These are phyloP conservation scores for Hypomontagnella monticulosa DNA, from an alignment of 495 filamentous ascomycete species.

Conservation along the genomic window DNA sequence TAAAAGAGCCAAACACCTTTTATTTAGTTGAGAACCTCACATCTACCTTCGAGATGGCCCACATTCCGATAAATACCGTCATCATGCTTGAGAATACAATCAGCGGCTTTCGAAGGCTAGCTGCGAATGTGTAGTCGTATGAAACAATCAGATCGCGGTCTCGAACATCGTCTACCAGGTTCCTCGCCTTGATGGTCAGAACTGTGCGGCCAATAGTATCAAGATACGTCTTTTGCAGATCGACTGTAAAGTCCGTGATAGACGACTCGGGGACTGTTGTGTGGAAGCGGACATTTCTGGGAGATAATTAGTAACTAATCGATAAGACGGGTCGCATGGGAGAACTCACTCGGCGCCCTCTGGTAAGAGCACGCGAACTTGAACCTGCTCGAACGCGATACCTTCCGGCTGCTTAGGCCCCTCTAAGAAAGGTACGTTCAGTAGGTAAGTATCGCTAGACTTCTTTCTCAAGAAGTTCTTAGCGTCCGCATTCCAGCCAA, in stretches of 20 bases:
- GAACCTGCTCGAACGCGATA: conserved; percentile 82
- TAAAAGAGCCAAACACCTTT: conserved; percentile 32
- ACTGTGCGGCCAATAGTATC: conserved; percentile 91
- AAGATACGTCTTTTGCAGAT: conserved; percentile 78
- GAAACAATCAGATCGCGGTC: conserved; percentile 83
- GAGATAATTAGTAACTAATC: conserved; percentile 40
- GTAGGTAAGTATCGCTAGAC: conserved; percentile 73
- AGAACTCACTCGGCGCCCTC: conserved; percentile 85
- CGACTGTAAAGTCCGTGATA: conserved; percentile 64
- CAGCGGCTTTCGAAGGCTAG: conserved; percentile 84
- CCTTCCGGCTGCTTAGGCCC: conserved; percentile 87
- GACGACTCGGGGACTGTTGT: conserved; percentile 68
- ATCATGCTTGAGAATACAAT: conserved; percentile 80
- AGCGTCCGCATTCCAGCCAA: conserved; percentile 93
- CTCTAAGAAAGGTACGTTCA: conserved; percentile 96
- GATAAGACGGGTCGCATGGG: conserved; percentile 10
- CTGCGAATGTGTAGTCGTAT: conserved; percentile 84
- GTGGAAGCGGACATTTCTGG: conserved; percentile 73
- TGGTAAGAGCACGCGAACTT: conserved; percentile 84
- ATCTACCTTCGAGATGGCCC: conserved; percentile 80
- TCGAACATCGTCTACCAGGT: conserved; percentile 87
- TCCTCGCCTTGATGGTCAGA: conserved; percentile 80
- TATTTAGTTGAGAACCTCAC: conserved; percentile 55
- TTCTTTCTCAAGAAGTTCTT: conserved; percentile 75
- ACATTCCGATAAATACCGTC: conserved; percentile 77